These are phyloP conservation scores for Aspergillus puulaauensis DNA, from an alignment of 2,329 filamentous ascomycete genomes.

Conservation along the genomic window DNA sequence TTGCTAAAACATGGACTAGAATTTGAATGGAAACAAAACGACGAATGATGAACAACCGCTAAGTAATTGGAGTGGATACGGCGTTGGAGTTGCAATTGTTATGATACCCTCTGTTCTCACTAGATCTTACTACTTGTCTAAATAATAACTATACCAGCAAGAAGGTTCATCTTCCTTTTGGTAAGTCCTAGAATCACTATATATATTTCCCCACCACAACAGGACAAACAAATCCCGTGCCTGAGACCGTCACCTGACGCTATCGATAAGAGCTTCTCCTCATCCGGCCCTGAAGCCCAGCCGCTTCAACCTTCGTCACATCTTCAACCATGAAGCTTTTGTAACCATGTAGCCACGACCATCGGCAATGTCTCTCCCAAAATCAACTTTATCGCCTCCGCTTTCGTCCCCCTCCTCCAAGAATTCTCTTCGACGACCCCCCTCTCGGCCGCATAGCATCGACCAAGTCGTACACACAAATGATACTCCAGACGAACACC, in stretches of 20 bases:
- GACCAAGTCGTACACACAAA: slow-evolving; percentile 4
- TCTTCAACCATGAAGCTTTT: neutral
- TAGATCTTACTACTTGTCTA: neutral
- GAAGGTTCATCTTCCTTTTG: no score
- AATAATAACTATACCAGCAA: slow-evolving; percentile 7
- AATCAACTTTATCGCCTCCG: slow-evolving; percentile 21
- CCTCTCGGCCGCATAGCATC: slow-evolving; percentile 23
- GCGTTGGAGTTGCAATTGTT: slow-evolving; percentile 12
- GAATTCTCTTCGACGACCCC: slow-evolving; percentile 21
- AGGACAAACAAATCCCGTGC: neutral
- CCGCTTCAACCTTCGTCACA: neutral
- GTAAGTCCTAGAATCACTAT: neutral
- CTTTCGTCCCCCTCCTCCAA: slow-evolving; percentile 32
- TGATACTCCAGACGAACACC: slow-evolving; percentile 9
- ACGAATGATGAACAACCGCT: slow-evolving; percentile 25
- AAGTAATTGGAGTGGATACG: neutral
- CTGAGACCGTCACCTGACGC: neutral
- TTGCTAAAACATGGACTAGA: slow-evolving; percentile 37
- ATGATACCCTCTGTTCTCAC: slow-evolving; percentile 20
- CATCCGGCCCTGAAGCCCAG: neutral
- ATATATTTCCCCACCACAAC: neutral
- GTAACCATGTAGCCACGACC: slow-evolving; percentile 31
- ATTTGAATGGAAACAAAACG: slow-evolving; percentile 54
- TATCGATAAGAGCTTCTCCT: slow-evolving; percentile 29
- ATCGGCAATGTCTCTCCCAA: slow-evolving; percentile 37